These are phyloP conservation scores for Alternaria ventricosa DNA, from an alignment of 2,329 filamentous ascomycete genomes.

Conservation along the genomic window DNA sequence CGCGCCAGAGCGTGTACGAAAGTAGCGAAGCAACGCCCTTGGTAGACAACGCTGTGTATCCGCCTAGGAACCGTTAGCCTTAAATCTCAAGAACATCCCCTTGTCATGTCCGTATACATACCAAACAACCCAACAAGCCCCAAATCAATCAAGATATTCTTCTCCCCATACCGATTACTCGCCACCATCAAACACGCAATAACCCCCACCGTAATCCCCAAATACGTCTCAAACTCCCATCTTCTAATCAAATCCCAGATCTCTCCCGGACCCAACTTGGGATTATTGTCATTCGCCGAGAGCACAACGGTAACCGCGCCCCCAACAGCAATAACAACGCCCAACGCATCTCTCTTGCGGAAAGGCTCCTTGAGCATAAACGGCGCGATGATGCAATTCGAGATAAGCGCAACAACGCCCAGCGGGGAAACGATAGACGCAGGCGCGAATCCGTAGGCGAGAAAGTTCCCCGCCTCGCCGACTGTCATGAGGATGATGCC, in stretches of 20 bases:
- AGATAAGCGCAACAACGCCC: constrained; percentile 94
- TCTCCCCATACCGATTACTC: constrained; percentile 82
- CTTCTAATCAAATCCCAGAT: constrained; percentile 89
- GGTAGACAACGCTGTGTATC: constrained; percentile 94
- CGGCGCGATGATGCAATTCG: constrained; percentile 95
- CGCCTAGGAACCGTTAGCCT: constrained; percentile 59
- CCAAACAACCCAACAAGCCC: constrained; percentile 93
- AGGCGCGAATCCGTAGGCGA: constrained; percentile 96
- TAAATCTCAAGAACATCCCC: background rate
- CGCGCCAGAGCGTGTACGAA: constrained; percentile 86
- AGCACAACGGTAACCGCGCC: constrained; percentile 93
- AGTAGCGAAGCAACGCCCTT: constrained; percentile 96
- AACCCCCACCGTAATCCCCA: constrained; percentile 75
- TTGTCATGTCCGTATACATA: constrained; percentile 47
- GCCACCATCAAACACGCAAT: constrained; percentile 81
- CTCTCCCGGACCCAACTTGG: constrained; percentile 86
- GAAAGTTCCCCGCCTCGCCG: constrained; percentile 93
- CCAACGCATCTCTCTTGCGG: constrained; percentile 81
- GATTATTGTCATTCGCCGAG: constrained; percentile 87
- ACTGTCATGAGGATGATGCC: constrained; percentile 92
- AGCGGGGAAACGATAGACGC: constrained; percentile 96
- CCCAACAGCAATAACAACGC: constrained; percentile 83
- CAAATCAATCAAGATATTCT: constrained; percentile 88
- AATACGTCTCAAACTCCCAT: constrained; percentile 89
- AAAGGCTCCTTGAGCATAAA: constrained; percentile 92